phyloP scores from a whole-genome alignment of 306 rosid species.

The Glycine tomentella region DNA sequence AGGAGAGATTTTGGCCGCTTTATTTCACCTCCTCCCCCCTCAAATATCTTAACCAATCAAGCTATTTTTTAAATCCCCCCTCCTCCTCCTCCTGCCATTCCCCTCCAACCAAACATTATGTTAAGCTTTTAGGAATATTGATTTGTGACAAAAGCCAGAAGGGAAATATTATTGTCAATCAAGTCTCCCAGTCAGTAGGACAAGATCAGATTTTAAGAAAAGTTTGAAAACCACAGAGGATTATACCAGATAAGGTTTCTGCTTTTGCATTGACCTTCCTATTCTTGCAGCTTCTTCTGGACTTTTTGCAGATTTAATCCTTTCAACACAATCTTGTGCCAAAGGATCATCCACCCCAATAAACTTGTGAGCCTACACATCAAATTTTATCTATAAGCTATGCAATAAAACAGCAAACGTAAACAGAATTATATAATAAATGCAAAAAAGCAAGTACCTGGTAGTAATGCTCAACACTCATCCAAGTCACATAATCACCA shows the following conservation, averaged over 20 bases:
- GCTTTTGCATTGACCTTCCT: slow-evolving; percentile 87
- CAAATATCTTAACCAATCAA: background rate
- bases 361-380: slow-evolving; percentile 79
- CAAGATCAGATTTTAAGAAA: slow-evolving; percentile 1
- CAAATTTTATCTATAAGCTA: slow-evolving; percentile 18
- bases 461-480: slow-evolving; percentile 91
- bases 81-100: background rate
- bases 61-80: background rate
- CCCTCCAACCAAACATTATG: background rate
- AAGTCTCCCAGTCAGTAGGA: background rate
- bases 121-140: background rate
- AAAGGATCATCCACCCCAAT: slow-evolving; percentile 67
- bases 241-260: slow-evolving; percentile 73
- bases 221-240: slow-evolving; percentile 32
- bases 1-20: background rate
- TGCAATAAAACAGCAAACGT: slow-evolving; percentile 9
- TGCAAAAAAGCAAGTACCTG: slow-evolving; percentile 64
- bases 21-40: background rate
- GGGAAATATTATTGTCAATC: slow-evolving; percentile 21
- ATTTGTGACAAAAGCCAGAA: background rate
- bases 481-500: slow-evolving; percentile 74
- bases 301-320: slow-evolving; percentile 78
- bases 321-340: slow-evolving; percentile 70
- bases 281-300: slow-evolving; percentile 91
- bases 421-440: slow-evolving; percentile 1